These are phyloP conservation scores for Manihot esculenta DNA, from an alignment of 441 rosid species.

Conservation along the genomic window DNA sequence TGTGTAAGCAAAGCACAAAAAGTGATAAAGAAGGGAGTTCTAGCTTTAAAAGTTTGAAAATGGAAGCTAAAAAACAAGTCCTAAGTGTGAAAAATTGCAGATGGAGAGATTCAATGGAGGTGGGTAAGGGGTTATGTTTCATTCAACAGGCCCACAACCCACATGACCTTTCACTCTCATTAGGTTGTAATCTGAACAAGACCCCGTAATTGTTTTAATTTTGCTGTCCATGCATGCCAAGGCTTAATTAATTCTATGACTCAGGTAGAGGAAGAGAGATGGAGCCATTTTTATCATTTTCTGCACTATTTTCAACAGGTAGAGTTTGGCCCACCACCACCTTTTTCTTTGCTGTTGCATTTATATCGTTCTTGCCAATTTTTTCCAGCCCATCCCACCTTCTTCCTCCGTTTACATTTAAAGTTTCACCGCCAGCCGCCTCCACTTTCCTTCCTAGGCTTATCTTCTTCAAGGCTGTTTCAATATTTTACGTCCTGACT, in stretches of 20 bases:
- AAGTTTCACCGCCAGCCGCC: slow-evolving; percentile 12
- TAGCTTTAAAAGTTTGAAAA: too few species aligned
- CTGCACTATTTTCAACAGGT: slow-evolving; percentile 3
- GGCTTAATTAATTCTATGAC: slow-evolving; percentile 15
- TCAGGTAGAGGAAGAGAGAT: background rate
- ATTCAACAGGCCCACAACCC: background rate
- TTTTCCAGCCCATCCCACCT: slow-evolving; percentile 27
- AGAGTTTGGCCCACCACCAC: background rate
- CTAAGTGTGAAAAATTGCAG: too few species aligned
- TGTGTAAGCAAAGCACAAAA: too few species aligned
- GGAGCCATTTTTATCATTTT: background rate
- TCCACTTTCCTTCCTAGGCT: background rate
- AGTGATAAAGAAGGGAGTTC: too few species aligned
- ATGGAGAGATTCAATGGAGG: too few species aligned
- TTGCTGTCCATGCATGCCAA: slow-evolving; percentile 13
- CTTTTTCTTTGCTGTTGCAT: slow-evolving; percentile 28
- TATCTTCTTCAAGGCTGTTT: too few species aligned
- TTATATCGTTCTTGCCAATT: slow-evolving; percentile 18
- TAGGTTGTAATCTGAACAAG: slow-evolving; percentile 20
- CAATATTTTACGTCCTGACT: too few species aligned
- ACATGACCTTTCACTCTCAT: slow-evolving; percentile 42
- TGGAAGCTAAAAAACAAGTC: too few species aligned
- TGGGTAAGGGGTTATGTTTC: too few species aligned
- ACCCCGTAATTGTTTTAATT: slow-evolving; percentile 15
- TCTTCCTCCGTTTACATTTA: slow-evolving; percentile 18